phyloP scores from a whole-genome alignment of 176 grass and related monocot species.

The Themeda triandra region DNA sequence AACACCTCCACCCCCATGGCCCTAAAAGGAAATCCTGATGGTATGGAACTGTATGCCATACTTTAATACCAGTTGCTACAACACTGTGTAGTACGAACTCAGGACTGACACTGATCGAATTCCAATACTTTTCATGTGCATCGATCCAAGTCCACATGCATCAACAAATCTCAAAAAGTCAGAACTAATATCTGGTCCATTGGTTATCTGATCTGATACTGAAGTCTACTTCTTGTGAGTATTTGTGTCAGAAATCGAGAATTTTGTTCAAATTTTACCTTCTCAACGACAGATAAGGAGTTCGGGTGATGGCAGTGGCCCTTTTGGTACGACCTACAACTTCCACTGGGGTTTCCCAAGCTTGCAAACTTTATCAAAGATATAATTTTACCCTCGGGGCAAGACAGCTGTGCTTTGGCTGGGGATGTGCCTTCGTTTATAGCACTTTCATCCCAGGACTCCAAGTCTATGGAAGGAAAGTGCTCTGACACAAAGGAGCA shows the following conservation, averaged over 20 bases:
- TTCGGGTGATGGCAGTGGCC: constrained; percentile 68
- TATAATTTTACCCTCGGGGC: constrained; percentile 65
- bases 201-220: not conserved
- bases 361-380: constrained; percentile 73
- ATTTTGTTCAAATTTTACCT: constrained; percentile 47
- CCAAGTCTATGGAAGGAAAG: constrained; percentile 51
- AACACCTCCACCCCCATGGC: no score
- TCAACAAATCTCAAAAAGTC: constrained; percentile 8
- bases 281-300: constrained; percentile 62
- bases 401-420: constrained; percentile 50
- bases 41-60: constrained; percentile 4
- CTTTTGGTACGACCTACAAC: constrained; percentile 60
- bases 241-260: constrained; percentile 14
- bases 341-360: constrained; percentile 80
- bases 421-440: not conserved
- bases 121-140: constrained; percentile 48
- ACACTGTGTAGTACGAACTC: constrained; percentile 29
- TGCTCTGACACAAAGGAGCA: constrained; percentile 77
- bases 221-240: constrained; percentile 4
- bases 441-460: constrained; percentile 43
- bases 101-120: constrained; percentile 18
- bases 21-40: constrained; percentile 1
- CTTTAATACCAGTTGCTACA: constrained; percentile 27
- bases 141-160: constrained; percentile 44
- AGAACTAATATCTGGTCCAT: constrained; percentile 18